Conservation (phyloP, 257 asterid species). For the Nicotiana noctiflora region DNA sequence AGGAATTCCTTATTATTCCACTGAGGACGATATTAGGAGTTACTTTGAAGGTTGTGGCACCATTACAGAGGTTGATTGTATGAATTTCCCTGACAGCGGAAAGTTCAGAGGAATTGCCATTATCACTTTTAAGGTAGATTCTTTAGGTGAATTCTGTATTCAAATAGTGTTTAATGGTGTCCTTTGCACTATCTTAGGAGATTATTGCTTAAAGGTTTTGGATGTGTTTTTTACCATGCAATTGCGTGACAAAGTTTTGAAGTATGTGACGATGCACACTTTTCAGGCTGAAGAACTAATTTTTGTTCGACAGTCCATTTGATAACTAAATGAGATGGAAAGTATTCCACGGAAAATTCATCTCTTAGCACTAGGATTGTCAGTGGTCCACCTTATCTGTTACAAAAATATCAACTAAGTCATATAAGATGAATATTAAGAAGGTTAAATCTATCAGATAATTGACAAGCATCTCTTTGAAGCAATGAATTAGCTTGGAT, state of each 20-base stretch:
- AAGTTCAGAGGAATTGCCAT: conserved; percentile 98
- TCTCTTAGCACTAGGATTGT: neutral
- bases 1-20: conserved; percentile 94
- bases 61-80: conserved; percentile 70
- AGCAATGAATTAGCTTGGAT: no score
- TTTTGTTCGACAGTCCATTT: neutral
- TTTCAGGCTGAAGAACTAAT: neutral
- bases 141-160: conserved; percentile 2
- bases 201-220: neutral
- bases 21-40: conserved; percentile 91
- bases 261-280: neutral
- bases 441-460: no score
- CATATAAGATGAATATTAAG: no score
- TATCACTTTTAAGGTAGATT: conserved; percentile 71
- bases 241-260: neutral
- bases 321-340: neutral
- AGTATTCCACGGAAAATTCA: neutral
- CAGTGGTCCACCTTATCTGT: neutral
- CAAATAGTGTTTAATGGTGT: neutral
- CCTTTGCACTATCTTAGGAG: neutral
- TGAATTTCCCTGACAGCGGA: conserved; percentile 82
- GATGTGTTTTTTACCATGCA: neutral
- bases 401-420: no score
- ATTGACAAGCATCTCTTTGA: no score
- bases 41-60: conserved; percentile 92